Base-by-base conservation (phyloP, 139 green algal species). In the Chlamydomonas schloesseri region DNA sequence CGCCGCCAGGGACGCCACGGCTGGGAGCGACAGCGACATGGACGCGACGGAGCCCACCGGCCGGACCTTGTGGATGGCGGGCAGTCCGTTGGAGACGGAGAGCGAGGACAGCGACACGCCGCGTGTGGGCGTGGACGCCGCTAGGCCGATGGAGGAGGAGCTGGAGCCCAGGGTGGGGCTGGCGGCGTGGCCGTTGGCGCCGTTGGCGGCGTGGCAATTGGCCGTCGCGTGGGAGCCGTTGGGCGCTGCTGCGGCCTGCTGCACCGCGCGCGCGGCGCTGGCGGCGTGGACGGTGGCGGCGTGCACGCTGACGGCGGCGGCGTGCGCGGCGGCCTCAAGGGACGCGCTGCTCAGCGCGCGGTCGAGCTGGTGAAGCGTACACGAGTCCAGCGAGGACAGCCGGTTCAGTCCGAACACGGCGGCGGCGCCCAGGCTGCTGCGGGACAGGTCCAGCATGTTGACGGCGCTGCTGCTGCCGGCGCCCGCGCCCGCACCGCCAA, bases 341-440 rank as follows among this genome's bases (percentile, higher is more conserved):
- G 21, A 58, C 14, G 70, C 71, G 26, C 71, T 37, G 11, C 20
- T 55, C 24, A 78, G 37, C 26, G 46, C 71, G 23, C 71, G 71
- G 71, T 78, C 71, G 5, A 78, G 46, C n/a, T 78, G 71, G 42
- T 64, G 71, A 21, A 78, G 71, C 46, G 71, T 64, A 23, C 14
- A 18, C 2, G 71, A 36, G 46, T 78, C 71, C 46, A 78, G 71
- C 18, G 71, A 78, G 46, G 36, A 65, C 46, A 78, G 46, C 14
- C 71, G 71, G 46, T 28, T 42, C 26, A 64, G 71, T 29, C 71
- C 31, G 23, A 47, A 14, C 31, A n/a, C 68, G 29, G 37, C n/a
- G 29, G 29, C 20, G 13, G 33, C 20, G 33, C 70, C 70, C 36
- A 57, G 1, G 33, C 31, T 31, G 36, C 34, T 15, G 36, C 70